phyloP scores from a whole-genome alignment of 2,329 filamentous ascomycete genomes.

The Apiospora phragmitis region DNA sequence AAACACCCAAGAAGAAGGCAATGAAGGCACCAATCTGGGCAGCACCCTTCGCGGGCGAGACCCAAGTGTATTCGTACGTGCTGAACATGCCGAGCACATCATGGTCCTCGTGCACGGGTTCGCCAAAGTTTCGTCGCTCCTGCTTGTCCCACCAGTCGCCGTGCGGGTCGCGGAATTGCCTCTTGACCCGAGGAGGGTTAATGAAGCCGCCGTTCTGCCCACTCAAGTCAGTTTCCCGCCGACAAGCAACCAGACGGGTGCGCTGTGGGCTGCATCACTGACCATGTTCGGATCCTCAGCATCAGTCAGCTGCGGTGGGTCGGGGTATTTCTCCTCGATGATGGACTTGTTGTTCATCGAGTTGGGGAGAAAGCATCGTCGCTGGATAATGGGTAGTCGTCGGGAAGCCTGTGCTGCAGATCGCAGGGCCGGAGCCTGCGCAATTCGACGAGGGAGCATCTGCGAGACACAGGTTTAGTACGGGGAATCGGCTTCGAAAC shows the following conservation, averaged over 20 bases:
- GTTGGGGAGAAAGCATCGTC: constrained; percentile 57
- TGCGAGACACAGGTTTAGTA: constrained; percentile 27
- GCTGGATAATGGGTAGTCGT: constrained; percentile 55
- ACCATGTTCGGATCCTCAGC: constrained; percentile 69
- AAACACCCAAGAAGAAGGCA: constrained; percentile 60
- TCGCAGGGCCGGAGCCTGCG: constrained; percentile 49
- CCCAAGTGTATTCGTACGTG: constrained; percentile 85
- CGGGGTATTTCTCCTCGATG: constrained; percentile 54
- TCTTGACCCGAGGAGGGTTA: constrained; percentile 78
- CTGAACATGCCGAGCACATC: constrained; percentile 90
- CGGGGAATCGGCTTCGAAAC: background rate
- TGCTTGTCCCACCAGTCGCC: constrained; percentile 97
- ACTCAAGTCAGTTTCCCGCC: background rate
- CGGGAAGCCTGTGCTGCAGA: constrained; percentile 46
- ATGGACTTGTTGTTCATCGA: constrained; percentile 46
- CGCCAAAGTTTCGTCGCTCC: constrained; percentile 94
- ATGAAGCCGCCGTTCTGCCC: constrained; percentile 79
- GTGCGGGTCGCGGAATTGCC: constrained; percentile 89
- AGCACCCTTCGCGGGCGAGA: constrained; percentile 67
- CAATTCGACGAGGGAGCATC: constrained; percentile 65
- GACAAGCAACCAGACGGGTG: constrained; percentile 16
- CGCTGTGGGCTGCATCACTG: constrained; percentile 32
- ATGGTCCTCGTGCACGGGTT: constrained; percentile 95
- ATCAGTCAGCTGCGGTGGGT: constrained; percentile 50
- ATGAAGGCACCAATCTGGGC: constrained; percentile 70